Evolutionary conservation across 768 basidiomycete genomes (phyloP).

Genomic region (Heimioporus sp.): DNA sequence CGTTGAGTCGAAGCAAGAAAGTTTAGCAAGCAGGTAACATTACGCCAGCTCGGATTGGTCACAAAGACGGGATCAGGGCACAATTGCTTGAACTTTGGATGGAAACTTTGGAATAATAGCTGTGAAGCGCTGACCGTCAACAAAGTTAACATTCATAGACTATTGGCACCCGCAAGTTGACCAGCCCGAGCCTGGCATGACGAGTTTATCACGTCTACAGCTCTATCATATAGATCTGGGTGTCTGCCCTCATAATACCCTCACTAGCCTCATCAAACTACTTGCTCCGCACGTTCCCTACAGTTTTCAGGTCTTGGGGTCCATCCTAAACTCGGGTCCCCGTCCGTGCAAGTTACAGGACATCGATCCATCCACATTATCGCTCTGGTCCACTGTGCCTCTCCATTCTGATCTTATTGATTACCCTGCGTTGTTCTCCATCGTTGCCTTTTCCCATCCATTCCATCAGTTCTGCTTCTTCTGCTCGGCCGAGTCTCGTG

Average conservation of each 20-base stretch:
- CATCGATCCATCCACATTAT: slow-evolving; percentile 14
- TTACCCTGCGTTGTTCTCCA: slow-evolving; percentile 16
- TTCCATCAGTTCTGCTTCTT: slow-evolving; percentile 14
- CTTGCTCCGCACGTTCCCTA: slow-evolving; percentile 14
- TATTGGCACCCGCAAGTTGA: no score
- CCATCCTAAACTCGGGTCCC: slow-evolving; percentile 15
- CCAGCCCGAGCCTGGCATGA: background rate
- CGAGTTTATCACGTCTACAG: background rate
- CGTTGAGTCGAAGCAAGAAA: no score
- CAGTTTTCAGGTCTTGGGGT: slow-evolving; percentile 15
- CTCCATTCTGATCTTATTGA: background rate
- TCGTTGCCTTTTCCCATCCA: slow-evolving; percentile 12
- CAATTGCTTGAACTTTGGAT: no score
- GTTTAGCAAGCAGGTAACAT: no score
- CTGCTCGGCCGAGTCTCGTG: slow-evolving; percentile 13
- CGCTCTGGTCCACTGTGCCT: slow-evolving; percentile 20
- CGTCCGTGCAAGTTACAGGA: slow-evolving; percentile 10
- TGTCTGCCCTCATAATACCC: background rate
- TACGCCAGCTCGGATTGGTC: no score
- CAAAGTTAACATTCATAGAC: no score
- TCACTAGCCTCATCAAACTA: slow-evolving; percentile 8
- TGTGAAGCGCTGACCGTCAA: no score
- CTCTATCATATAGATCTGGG: slow-evolving; percentile 13
- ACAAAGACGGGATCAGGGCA: no score
- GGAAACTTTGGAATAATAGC: no score